phyloP scores from a whole-genome alignment of 768 basidiomycete genomes.

The Phlebiopsis gigantea region DNA sequence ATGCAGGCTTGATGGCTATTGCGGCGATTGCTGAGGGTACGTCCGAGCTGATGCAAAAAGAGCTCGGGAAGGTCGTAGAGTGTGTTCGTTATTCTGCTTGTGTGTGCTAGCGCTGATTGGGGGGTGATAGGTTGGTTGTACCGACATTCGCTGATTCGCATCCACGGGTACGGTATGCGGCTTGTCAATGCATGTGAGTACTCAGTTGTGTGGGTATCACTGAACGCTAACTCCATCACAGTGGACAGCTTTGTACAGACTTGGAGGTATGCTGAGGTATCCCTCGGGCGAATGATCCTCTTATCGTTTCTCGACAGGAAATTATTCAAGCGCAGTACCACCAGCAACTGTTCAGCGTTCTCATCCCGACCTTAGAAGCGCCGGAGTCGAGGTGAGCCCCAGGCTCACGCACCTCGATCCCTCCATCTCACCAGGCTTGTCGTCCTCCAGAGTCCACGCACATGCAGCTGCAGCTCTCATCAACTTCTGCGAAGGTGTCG shows the following conservation, averaged over 20 bases:
- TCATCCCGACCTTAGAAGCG: constrained; percentile 71
- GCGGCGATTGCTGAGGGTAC: constrained; percentile 85
- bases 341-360: constrained; percentile 58
- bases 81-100: constrained; percentile 30
- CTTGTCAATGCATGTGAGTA: constrained; percentile 76
- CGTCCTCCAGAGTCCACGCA: constrained; percentile 60
- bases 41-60: constrained; percentile 74
- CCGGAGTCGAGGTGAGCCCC: constrained; percentile 58
- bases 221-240: constrained; percentile 21
- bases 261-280: constrained; percentile 50
- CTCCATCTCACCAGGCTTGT: not conserved
- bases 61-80: constrained; percentile 79
- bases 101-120: not conserved
- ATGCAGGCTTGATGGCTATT: constrained; percentile 85
- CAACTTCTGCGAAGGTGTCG: constrained; percentile 88
- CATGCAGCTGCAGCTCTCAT: constrained; percentile 86
- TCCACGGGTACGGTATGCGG: constrained; percentile 68
- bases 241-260: constrained; percentile 88
- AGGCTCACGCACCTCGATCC: not conserved
- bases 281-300: not conserved
- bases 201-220: not conserved
- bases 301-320: constrained; percentile 38
- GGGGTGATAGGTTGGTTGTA: constrained; percentile 50
- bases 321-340: constrained; percentile 71
- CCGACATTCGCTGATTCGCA: constrained; percentile 78